Base-by-base conservation (phyloP, 2,329 filamentous ascomycete species). In the Diaporthe vaccinii region DNA sequence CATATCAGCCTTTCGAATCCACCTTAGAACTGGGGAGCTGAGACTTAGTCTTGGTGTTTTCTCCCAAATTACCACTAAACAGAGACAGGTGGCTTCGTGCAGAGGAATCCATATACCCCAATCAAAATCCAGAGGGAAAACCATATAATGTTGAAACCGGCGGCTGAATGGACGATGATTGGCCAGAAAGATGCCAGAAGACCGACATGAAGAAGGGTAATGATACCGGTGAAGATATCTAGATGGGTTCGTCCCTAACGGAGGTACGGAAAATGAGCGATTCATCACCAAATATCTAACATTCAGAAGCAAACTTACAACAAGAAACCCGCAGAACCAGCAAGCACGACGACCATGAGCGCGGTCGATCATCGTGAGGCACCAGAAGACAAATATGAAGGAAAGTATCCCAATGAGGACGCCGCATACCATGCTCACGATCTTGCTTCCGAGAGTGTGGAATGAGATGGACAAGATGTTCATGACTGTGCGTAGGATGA, bases 361-460 rank as follows among this genome's bases (percentile, higher is more conserved):
- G 9, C 74, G 74, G 39, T 75, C 74, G n/a, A 75, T 74, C 46
- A 70, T 55, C 8, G 70, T 53, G 22, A 75, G 74, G n/a, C 74
- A 74, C 74, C 74, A 75, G 28, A 62, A 34, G 55, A 73, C 65
- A 15, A 65, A 74, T 7, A 74, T 2, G 46, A 75, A 69, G 28
- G 65, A 69, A 22, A 70, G 3, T n/a, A 75, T 49, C 20, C 55
- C 51, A 36, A 65, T 28, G 28, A 75, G 8, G 31, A 41, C 36
- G 1, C 74, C 74, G 53, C 68, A 51, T 8, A 62, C 46, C 4
- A 74, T 41, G 61, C 65, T 74, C 10, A 53, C n/a, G 28, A 46
- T n/a, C 22, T 34, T 73, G 34, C n/a, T 41, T 6, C 62, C 62
- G 28, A 75, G 71, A 12, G 62, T 69, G 4, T 59, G 46, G 34